These are phyloP conservation scores for Penstemon newberryi DNA, from an alignment of 257 asterid species.

Conservation along the genomic window DNA sequence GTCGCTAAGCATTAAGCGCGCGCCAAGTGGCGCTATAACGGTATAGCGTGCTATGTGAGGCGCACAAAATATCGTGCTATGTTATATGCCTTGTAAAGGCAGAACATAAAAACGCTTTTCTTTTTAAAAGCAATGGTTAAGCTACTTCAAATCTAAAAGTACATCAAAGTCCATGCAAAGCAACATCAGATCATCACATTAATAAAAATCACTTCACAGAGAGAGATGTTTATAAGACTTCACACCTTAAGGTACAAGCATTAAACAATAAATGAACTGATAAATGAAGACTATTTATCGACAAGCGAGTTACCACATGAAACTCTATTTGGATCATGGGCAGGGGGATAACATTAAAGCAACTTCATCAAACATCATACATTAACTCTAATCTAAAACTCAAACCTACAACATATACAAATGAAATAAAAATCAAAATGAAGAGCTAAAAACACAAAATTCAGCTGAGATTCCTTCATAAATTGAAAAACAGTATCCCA, in stretches of 20 bases:
- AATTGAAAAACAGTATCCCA: constrained; percentile 9
- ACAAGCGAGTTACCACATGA: too few species aligned
- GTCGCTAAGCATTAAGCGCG: too few species aligned
- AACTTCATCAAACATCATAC: constrained; percentile 1
- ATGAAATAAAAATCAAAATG: constrained; percentile 30
- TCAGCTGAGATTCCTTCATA: constrained; percentile 42
- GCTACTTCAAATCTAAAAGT: not conserved
- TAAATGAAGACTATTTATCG: too few species aligned
- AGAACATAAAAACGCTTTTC: too few species aligned
- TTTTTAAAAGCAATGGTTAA: not conserved
- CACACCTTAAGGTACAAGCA: constrained; percentile 22
- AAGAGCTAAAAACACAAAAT: constrained; percentile 34
- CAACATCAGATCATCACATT: not conserved
- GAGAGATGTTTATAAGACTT: not conserved
- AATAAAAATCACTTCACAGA: not conserved
- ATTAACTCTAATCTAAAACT: constrained; percentile 1
- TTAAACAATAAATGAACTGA: not conserved
- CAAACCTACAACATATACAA: constrained; percentile 25
- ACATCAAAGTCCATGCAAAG: constrained; percentile 8
- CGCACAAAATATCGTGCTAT: too few species aligned
- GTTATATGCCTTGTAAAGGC: too few species aligned
- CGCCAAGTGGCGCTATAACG: too few species aligned
- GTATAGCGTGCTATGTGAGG: too few species aligned
- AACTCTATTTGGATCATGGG: not conserved
- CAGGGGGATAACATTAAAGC: not conserved